phyloP scores from a whole-genome alignment of 2,329 filamentous ascomycete genomes.

The Bisporella sp. region DNA sequence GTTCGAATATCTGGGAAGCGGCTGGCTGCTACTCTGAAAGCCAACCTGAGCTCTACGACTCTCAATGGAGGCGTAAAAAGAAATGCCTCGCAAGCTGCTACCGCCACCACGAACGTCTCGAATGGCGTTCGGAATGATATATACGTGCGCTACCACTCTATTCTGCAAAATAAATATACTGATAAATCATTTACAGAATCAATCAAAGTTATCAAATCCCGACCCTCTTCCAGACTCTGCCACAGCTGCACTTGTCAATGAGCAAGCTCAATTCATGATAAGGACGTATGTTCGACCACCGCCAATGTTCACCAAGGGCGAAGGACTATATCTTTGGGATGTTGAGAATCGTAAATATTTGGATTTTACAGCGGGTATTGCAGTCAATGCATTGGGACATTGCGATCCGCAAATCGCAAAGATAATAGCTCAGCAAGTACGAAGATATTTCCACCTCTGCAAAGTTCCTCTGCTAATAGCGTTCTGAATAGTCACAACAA shows the following conservation, averaged over 20 bases:
- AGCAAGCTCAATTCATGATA: conserved; percentile 84
- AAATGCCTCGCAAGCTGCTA: conserved; percentile 27
- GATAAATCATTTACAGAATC: conserved; percentile 11
- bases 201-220: conserved; percentile 50
- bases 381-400: conserved; percentile 88
- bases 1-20: conserved; percentile 24
- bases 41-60: conserved; percentile 15
- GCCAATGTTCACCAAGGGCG: conserved; percentile 81
- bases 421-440: conserved; percentile 71
- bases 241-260: conserved; percentile 66
- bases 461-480: background rate
- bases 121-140: conserved; percentile 29
- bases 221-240: conserved; percentile 69
- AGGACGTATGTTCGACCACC: conserved; percentile 87
- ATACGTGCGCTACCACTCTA: conserved; percentile 22
- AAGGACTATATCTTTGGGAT: conserved; percentile 86
- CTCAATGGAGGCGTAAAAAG: conserved; percentile 19
- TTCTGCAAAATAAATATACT: background rate
- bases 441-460: conserved; percentile 4
- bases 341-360: conserved; percentile 83
- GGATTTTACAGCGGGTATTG: conserved; percentile 93
- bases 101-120: conserved; percentile 30
- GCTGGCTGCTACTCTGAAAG: conserved; percentile 19
- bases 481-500: conserved; percentile 51
- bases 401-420: conserved; percentile 72